Base-by-base conservation (phyloP, 495 filamentous ascomycete species). In the Cairneyella variabilis region DNA sequence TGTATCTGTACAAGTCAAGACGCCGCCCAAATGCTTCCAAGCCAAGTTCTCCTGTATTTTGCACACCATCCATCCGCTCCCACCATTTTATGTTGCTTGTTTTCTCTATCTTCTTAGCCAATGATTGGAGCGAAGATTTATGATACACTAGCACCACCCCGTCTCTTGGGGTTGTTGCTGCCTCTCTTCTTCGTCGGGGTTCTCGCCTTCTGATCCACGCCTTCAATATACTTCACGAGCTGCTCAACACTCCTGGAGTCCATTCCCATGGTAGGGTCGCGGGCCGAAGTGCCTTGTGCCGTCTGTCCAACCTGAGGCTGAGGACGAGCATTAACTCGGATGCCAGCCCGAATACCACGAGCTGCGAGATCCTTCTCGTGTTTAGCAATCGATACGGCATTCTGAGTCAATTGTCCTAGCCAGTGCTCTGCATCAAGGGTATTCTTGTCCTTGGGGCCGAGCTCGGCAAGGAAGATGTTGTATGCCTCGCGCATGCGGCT, bases 391-490 rank as follows among this genome's bases (percentile, higher is more conserved):
- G 83, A 86, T 38, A 99, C 95, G 36, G 95, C 95, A 58, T 92
- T 96, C 66, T 89, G 85, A 0, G 91, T 96, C 38, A 99, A 80
- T 71, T 96, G 90, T 66, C 92, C 89, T n/a, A 97, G 80, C 95
- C 93, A 97, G 51, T 78, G 87, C 72, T 90, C 86, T 17, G 87
- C 88, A 68, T 96, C 91, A 73, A 93, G 93, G 53, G 95, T 99
- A 73, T 97, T 97, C 60, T 86, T 85, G 69, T 97, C 89, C 16
- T 95, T 83, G 9, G 88, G 75, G 25, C 95, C 95, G 0, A 97
- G 82, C 61, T 89, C 78, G 41, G 71, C 70, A 40, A 88, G 81
- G 83, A 99, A 99, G 68, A 97, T 95, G 71, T 86, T 93, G 75
- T 90, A 95, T 39, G 89, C 90, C 62, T 96, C 91, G 26, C 88